Base-by-base conservation (phyloP, 2,329 filamentous ascomycete species). In the Macrophomina tecta region DNA sequence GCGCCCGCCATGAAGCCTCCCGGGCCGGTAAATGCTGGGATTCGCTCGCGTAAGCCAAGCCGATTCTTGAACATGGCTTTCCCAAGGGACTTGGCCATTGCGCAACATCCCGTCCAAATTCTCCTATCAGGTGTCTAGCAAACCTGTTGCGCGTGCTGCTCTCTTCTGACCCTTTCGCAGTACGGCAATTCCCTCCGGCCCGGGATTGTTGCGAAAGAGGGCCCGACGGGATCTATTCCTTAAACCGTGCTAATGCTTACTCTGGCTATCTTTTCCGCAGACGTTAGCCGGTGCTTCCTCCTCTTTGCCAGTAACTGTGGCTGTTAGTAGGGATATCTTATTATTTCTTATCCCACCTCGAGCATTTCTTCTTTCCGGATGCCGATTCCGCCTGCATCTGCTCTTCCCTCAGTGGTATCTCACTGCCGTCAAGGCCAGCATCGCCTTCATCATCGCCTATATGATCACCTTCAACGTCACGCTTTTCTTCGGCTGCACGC, bases 391-490 rank as follows among this genome's bases (percentile, higher is more conserved):
- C 18, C 48, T 28, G 30, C 18, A 8, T 51, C 8, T 30, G 9
- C 4, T 51, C 8, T 51, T 16, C 42, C 30, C 12, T 30, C 23
- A 70, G 46, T 69, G 66, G 14, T 82, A 80, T 69, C 73, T 79
- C 3, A 77, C 75, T 64, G 76, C 75, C 14, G 75, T 81, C 3
- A 77, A 76, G 69, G 73, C 67, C 12, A 75, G 72, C 8, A 82
- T 83, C 38, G 67, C 67, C 28, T 78, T 80, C 65, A 80, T 80
- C 18, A 65, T 77, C 6, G 67, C 73, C 8, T 82, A 80, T 69
- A 75, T 75, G 11, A 66, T 82, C 40, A 69, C 74, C 7, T 82
- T 82, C 70, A 71, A 74, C 53, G 58, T 78, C 67, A 67, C 72
- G 68, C 71, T 80, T n/a, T 67, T 75, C 58, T 78, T 79, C 70